Conservation (phyloP, 2,329 filamentous ascomycete species). For the Calonectria pteridis region DNA sequence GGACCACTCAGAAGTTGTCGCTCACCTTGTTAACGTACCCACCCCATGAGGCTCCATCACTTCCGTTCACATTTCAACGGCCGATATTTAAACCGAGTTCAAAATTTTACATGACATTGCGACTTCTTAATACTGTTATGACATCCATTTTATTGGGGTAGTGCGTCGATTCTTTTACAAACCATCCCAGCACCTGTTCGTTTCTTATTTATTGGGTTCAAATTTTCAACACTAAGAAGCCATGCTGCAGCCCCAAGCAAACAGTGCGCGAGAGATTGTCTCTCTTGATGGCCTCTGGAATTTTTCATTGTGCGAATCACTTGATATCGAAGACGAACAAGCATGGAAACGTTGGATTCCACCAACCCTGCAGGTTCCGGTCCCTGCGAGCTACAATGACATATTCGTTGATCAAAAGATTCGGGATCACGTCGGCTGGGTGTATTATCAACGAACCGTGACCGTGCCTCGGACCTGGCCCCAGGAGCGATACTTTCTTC, state of each 20-base stretch:
- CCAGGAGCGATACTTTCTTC: constrained; percentile 22
- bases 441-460: constrained; percentile 24
- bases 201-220: not conserved
- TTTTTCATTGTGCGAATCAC: constrained; percentile 20
- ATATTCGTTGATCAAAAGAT: constrained; percentile 28
- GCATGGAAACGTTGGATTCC: constrained; percentile 19
- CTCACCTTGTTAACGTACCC: not conserved
- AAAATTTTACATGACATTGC: not conserved
- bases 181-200: not conserved
- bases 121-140: not conserved
- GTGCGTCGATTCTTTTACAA: not conserved
- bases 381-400: constrained; percentile 33
- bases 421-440: constrained; percentile 30
- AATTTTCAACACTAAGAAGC: not conserved
- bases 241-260: constrained; percentile 30
- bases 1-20: not conserved
- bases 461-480: constrained; percentile 24
- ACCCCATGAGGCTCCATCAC: not conserved
- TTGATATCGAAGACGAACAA: constrained; percentile 12
- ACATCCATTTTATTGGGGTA: not conserved
- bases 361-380: constrained; percentile 16
- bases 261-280: constrained; percentile 20
- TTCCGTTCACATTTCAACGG: not conserved
- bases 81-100: not conserved
- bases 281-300: constrained; percentile 33